These are phyloP conservation scores for Melianthus villosus DNA, from an alignment of 441 rosid species.

Conservation along the genomic window DNA sequence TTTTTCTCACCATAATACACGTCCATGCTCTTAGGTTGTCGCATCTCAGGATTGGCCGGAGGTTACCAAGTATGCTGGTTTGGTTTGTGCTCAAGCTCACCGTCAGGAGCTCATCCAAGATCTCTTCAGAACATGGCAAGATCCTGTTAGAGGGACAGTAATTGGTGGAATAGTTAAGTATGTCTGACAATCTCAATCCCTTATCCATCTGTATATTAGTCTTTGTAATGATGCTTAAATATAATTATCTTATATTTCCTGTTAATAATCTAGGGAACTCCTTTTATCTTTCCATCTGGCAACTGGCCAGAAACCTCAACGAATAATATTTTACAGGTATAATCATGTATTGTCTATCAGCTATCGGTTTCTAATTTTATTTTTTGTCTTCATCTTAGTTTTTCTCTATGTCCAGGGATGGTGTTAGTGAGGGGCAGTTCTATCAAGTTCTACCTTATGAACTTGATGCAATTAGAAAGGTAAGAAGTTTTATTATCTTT, in stretches of 20 bases:
- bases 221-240: no score
- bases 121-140: constrained; percentile 23
- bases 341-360: no score
- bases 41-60: constrained; percentile 77
- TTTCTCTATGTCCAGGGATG: constrained; percentile 33
- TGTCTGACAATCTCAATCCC: no score
- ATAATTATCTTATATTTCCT: no score
- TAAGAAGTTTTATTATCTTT: constrained; percentile 4
- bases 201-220: no score
- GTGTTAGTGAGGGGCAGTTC: constrained; percentile 77
- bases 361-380: background rate
- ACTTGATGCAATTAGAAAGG: constrained; percentile 44
- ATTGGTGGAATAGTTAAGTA: constrained; percentile 54
- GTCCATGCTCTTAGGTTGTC: no score
- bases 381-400: background rate
- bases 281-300: constrained; percentile 26
- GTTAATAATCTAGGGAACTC: constrained; percentile 61
- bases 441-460: constrained; percentile 46
- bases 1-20: no score
- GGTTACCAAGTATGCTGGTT: constrained; percentile 43
- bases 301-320: constrained; percentile 32
- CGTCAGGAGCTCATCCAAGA: constrained; percentile 48
- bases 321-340: constrained; percentile 79
- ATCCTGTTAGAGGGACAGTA: constrained; percentile 17
- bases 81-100: constrained; percentile 47